Percentiles rank a stretch among this genome's conserved stretches.
These are phyloP conservation scores for Emmonsiellopsis sp. DNA, from an alignment of 2,329 filamentous ascomycete genomes.

Conservation along the genomic window DNA sequence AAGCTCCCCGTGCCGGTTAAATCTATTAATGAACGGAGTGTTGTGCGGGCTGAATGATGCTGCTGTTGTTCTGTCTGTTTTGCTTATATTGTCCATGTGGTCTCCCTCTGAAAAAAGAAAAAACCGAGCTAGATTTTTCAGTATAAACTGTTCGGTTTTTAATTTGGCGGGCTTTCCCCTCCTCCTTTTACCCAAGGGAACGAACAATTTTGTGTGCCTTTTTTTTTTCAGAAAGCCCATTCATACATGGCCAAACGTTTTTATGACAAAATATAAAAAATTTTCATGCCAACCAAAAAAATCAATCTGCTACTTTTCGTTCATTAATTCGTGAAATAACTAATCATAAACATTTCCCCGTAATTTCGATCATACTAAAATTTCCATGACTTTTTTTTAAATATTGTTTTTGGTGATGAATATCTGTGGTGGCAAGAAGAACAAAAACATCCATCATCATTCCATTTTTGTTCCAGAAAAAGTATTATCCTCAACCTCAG, in stretches of 20 bases:
- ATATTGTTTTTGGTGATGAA: no score
- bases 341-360: no score
- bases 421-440: no score
- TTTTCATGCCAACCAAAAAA: background rate
- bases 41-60: background rate
- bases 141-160: background rate
- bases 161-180: background rate
- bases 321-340: no score
- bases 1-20: conserved; percentile 50
- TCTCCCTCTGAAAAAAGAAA: background rate
- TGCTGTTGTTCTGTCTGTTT: background rate
- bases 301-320: no score
- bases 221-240: no score
- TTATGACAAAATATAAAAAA: background rate
- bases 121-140: background rate
- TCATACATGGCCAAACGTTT: background rate
- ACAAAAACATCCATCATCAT: no score
- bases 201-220: background rate
- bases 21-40: background rate
- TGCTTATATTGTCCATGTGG: background rate
- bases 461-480: no score
- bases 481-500: no score
- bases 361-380: no score
- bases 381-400: no score
- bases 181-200: background rate